phyloP scores from a whole-genome alignment of 1,139 yeast species.

The Casaregolazyma lundiana region DNA sequence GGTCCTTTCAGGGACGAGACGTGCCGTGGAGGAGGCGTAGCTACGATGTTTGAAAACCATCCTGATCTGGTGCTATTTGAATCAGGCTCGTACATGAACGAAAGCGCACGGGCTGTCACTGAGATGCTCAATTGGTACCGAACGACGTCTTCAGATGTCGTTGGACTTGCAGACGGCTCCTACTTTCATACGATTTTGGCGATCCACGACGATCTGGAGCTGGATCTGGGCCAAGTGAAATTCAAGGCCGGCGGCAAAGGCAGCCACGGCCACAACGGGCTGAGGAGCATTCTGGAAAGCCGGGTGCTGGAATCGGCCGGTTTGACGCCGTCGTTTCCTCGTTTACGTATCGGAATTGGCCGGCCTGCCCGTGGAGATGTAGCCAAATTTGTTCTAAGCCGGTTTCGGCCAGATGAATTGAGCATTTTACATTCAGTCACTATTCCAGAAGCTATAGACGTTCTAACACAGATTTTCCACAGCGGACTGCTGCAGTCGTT shows the following conservation, averaged over 20 bases:
- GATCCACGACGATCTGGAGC: constrained; percentile 70
- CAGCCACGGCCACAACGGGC: constrained; percentile 77
- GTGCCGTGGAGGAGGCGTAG: constrained; percentile 15
- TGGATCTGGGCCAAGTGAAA: constrained; percentile 60
- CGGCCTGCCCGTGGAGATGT: constrained; percentile 52
- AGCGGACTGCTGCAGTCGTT: constrained; percentile 5
- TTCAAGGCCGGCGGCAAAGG: constrained; percentile 53
- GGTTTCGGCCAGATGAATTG: constrained; percentile 36
- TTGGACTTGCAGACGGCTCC: background rate
- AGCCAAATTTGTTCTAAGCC: constrained; percentile 55
- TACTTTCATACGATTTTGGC: constrained; percentile 40
- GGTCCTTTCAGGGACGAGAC: constrained; percentile 15
- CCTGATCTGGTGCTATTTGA: constrained; percentile 41
- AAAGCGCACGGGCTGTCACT: constrained; percentile 46
- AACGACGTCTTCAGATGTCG: constrained; percentile 1
- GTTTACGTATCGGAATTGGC: constrained; percentile 71
- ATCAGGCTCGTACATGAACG: constrained; percentile 62
- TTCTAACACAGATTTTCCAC: constrained; percentile 6
- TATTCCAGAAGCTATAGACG: constrained; percentile 6
- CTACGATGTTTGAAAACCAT: constrained; percentile 24
- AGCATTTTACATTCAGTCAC: constrained; percentile 7
- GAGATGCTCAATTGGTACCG: constrained; percentile 40
- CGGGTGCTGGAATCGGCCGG: constrained; percentile 21
- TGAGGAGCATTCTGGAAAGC: constrained; percentile 48
- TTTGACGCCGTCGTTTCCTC: constrained; percentile 43